Percentiles rank a stretch among this genome's conserved stretches.
phyloP scores from a whole-genome alignment of 768 basidiomycete species.

The Tricholoma matsutake region DNA sequence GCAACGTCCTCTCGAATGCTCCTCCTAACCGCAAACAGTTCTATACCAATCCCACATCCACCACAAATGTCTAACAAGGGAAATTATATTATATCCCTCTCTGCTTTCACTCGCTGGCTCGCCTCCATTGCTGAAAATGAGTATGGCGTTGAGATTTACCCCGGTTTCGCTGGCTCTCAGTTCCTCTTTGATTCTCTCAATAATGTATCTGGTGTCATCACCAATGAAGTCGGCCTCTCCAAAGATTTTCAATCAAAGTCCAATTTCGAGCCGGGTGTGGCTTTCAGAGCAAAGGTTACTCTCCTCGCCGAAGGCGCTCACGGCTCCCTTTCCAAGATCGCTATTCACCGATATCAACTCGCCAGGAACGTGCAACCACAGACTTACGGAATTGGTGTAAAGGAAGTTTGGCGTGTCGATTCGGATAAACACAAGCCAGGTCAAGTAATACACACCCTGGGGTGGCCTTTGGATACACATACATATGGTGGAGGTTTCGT shows the following conservation, averaged over 20 bases:
- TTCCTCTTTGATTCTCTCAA: constrained; percentile 57
- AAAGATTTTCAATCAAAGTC: constrained; percentile 74
- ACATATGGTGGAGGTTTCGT: constrained; percentile 94
- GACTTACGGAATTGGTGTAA: constrained; percentile 94
- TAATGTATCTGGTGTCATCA: constrained; percentile 74
- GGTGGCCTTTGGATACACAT: constrained; percentile 82
- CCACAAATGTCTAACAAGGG: constrained; percentile 95
- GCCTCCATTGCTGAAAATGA: constrained; percentile 75
- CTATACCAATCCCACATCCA: constrained; percentile 89
- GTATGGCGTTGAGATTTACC: constrained; percentile 91
- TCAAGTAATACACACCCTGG: constrained; percentile 88
- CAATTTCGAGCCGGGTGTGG: constrained; percentile 94
- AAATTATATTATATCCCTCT: constrained; percentile 91
- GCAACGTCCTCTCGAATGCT: constrained; percentile 83
- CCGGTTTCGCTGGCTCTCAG: constrained; percentile 92
- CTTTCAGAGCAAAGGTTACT: constrained; percentile 88
- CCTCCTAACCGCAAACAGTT: constrained; percentile 64
- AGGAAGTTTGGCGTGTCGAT: constrained; percentile 94
- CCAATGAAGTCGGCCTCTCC: constrained; percentile 93
- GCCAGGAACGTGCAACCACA: constrained; percentile 74
- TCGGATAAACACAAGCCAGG: constrained; percentile 63
- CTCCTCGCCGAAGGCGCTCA: constrained; percentile 95
- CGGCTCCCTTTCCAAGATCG: constrained; percentile 82
- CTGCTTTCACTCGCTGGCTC: constrained; percentile 87
- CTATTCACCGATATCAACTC: constrained; percentile 71